Conservation (phyloP, 2,329 filamentous ascomycete species). For the Arthroderma sp. region DNA sequence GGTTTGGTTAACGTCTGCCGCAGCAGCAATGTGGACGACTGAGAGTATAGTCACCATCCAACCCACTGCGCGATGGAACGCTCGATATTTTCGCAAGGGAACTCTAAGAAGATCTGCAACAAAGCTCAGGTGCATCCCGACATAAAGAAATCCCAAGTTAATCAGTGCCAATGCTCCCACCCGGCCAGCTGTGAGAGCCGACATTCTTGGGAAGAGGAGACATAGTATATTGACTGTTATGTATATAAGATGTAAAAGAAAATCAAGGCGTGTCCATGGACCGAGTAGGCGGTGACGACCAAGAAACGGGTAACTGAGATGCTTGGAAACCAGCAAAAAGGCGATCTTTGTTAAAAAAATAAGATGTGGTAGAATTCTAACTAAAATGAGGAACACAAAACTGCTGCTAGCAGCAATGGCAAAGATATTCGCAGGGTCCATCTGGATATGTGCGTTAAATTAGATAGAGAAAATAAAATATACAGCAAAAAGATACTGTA, state of each 20-base stretch:
- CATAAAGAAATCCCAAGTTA: conserved; percentile 4
- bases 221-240: conserved; percentile 2
- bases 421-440: not conserved
- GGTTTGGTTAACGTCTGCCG: not conserved
- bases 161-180: conserved; percentile 3
- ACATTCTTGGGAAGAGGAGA: not conserved
- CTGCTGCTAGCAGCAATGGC: not conserved
- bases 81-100: conserved; percentile 3
- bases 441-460: no score
- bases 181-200: conserved; percentile 3
- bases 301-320: not conserved
- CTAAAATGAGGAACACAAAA: not conserved
- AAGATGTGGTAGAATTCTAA: not conserved
- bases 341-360: not conserved
- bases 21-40: not conserved
- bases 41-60: conserved; percentile 3
- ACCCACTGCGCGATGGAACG: not conserved
- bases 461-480: no score
- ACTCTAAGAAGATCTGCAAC: conserved; percentile 5
- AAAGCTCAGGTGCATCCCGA: conserved; percentile 3
- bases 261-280: conserved; percentile 1
- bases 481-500: no score
- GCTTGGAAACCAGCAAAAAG: not conserved
- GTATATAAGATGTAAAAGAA: conserved; percentile 5
- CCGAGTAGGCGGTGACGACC: not conserved